phyloP scores from a whole-genome alignment of 2,329 filamentous ascomycete genomes.

The Aureobasidium mangrovei region DNA sequence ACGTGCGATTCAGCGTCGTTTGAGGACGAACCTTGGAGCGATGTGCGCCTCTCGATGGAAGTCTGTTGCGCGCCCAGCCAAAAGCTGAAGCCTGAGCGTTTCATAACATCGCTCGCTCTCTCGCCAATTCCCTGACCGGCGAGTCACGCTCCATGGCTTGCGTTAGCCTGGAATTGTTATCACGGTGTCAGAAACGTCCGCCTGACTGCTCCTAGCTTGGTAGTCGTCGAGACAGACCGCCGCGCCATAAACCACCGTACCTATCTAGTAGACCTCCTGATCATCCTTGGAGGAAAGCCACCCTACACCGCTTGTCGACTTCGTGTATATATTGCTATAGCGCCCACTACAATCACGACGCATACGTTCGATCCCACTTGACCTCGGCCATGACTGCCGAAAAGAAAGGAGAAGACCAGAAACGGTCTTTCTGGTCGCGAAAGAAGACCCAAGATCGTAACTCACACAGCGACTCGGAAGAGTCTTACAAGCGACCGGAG shows the following conservation, averaged over 20 bases:
- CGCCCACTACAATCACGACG: neutral
- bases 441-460: conserved; percentile 44
- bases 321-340: neutral
- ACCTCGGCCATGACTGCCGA: conserved; percentile 7
- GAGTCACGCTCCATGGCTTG: conserved; percentile 7
- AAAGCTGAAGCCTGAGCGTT: neutral
- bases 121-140: neutral
- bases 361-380: neutral
- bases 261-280: neutral
- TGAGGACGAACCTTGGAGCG: too few species aligned
- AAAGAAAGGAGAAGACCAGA: neutral
- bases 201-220: conserved; percentile 6
- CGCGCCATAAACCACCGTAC: neutral
- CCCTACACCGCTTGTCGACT: conserved; percentile 1
- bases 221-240: conserved; percentile 10
- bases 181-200: conserved; percentile 6
- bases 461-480: conserved; percentile 15
- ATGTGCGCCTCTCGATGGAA: too few species aligned
- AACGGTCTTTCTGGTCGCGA: conserved; percentile 31
- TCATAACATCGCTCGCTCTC: conserved; percentile 1
- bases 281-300: neutral
- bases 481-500: conserved; percentile 6
- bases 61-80: too few species aligned
- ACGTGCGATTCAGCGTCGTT: too few species aligned
- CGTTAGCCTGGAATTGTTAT: conserved; percentile 2